These are phyloP conservation scores for Hypericum perforatum DNA, from an alignment of 345 rosid species.

Conservation along the genomic window DNA sequence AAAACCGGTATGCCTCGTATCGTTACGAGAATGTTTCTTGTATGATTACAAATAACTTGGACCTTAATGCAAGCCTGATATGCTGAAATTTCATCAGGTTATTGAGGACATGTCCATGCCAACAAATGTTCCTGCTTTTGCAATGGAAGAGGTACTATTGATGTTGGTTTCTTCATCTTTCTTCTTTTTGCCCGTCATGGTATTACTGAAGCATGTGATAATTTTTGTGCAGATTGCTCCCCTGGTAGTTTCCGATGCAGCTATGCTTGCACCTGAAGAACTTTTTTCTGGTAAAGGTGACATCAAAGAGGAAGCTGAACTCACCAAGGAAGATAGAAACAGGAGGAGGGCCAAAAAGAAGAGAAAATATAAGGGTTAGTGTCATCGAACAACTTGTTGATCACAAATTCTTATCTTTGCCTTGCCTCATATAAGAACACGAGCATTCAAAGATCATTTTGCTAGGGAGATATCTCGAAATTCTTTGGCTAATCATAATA, in stretches of 20 bases:
- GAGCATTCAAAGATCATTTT: too few relatives aligned
- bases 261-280: constrained; percentile 98
- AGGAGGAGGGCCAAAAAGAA: constrained; percentile 98
- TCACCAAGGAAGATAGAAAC: constrained; percentile 75
- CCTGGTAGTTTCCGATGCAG: constrained; percentile 82
- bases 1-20: constrained; percentile 65
- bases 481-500: background rate
- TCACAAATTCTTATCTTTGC: background rate
- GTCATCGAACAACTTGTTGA: background rate
- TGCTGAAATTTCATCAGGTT: constrained; percentile 33
- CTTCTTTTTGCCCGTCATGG: background rate
- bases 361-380: constrained; percentile 69
- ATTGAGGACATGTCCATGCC: constrained; percentile 88
- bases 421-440: too few relatives aligned
- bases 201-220: constrained; percentile 6
- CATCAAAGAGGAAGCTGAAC: constrained; percentile 74
- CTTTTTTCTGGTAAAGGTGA: constrained; percentile 75
- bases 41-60: constrained; percentile 2
- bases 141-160: constrained; percentile 83
- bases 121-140: constrained; percentile 87
- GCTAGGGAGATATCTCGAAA: background rate
- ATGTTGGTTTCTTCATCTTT: background rate
- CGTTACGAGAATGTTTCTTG: constrained; percentile 3
- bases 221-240: constrained; percentile 68
- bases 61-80: background rate